Base-by-base conservation (phyloP, 78 protist species). In the Goniomonas avonlea region DNA sequence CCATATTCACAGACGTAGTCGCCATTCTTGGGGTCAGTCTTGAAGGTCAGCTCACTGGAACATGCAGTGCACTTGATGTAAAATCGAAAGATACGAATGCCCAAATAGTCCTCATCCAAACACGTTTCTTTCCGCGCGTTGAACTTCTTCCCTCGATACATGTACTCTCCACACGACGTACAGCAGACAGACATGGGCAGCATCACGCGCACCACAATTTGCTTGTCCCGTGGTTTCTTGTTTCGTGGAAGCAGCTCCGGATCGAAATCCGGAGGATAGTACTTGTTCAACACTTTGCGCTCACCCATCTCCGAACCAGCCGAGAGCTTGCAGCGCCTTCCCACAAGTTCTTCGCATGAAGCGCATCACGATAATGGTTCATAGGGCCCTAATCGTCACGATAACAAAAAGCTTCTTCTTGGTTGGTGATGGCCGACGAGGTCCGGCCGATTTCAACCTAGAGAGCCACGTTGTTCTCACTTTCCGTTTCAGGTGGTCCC, bases 191-290 rank as follows among this genome's bases (percentile, higher is more conserved):
- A 85, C 91, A 95, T 89, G 11, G 99, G 99, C 32, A 95, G 37
- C 99, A 94, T 94, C 83, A 92, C 89, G 7, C 97, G 93, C 5
- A 94, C 75, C 27, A 41, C 56, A 15, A 68, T 63, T 43, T 63
- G 71, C 41, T 43, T 20, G 61, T 56, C 61, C 20, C 18, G 70
- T 27, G 79, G 77, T 34, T 73, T 68, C 25, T 82, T 85, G 25
- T 41, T 41, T 21, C 86, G 82, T 15, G 94, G 92, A 8, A 95
- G 53, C 56, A 65, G 21, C 80, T 39, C 25, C 18, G 95, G 97
- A 75, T 96, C 99, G 70, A 94, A 96, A 66, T 94, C 95, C 39
- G 95, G 96, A 17, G 98, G 97, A 66, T 81, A 91, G 71, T 94
- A 94, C 90, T 94, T 96, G 82, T 85, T 90, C 35, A 93, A 61